Evolutionary conservation across 495 filamentous ascomycete genomes (phyloP).

Genomic region (Sordaria brevicollis): DNA sequence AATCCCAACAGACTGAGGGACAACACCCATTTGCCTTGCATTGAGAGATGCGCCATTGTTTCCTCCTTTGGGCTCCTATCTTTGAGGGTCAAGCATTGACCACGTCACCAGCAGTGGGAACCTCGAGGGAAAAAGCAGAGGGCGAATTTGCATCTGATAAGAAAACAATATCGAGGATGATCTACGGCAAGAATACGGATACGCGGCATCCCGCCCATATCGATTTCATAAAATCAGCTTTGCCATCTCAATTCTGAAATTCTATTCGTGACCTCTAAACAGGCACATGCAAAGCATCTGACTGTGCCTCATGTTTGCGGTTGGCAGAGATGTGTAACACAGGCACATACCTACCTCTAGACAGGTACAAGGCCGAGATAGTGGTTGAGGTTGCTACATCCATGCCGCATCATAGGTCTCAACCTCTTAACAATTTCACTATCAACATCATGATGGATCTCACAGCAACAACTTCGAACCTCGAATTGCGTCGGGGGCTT

Average conservation of each 20-base stretch:
- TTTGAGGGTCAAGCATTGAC: not conserved
- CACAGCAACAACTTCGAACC: too few species aligned
- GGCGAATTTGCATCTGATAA: not conserved
- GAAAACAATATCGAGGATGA: not conserved
- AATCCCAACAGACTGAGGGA: too few species aligned
- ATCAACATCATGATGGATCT: too few species aligned
- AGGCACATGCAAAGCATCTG: not conserved
- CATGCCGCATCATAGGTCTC: not conserved
- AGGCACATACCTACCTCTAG: not conserved
- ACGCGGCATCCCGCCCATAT: not conserved
- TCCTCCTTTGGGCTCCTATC: not conserved
- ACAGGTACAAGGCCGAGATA: not conserved
- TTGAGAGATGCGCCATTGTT: not conserved
- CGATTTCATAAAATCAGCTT: not conserved
- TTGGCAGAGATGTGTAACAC: not conserved
- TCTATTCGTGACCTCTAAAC: not conserved
- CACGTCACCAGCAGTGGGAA: not conserved
- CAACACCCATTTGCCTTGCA: not conserved
- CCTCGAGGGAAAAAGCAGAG: too few species aligned
- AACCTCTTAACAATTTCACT: not conserved
- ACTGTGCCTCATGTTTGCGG: not conserved
- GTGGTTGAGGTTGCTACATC: too few species aligned
- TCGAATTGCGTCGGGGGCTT: not conserved
- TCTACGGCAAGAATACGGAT: not conserved
- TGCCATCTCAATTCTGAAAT: not conserved